Conservation (phyloP, 2,329 filamentous ascomycete genomes). For the Dactylellina leptospora region DNA sequence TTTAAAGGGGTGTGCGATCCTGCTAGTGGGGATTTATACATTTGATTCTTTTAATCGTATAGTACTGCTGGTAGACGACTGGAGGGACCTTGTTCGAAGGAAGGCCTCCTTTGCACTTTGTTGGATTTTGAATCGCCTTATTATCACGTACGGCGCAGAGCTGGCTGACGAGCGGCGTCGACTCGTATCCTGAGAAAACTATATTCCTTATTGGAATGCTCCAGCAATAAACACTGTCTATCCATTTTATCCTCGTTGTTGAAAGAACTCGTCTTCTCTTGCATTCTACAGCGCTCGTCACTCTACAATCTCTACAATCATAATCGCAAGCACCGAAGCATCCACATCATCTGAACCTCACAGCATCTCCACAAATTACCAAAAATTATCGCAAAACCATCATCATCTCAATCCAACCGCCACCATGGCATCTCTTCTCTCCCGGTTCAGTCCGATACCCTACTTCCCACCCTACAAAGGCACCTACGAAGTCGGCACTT, state of each 20-base stretch:
- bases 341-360: neutral
- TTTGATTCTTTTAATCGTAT: too few species aligned
- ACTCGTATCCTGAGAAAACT: too few species aligned
- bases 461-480: slow-evolving; percentile 78
- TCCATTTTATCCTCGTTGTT: too few species aligned
- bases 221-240: neutral
- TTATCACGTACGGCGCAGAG: neutral
- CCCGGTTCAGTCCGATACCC: slow-evolving; percentile 61
- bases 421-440: slow-evolving; percentile 36
- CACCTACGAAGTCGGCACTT: slow-evolving; percentile 78
- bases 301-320: too few species aligned
- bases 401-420: neutral
- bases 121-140: slow-evolving; percentile 17
- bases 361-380: neutral
- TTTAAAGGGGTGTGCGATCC: too few species aligned
- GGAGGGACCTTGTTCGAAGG: neutral
- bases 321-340: too few species aligned
- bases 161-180: too few species aligned
- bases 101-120: too few species aligned
- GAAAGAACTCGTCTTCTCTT: neutral
- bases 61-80: too few species aligned
- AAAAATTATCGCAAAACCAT: neutral
- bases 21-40: too few species aligned
- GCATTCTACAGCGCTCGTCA: neutral
- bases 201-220: neutral